These are phyloP conservation scores for Ustilago tritici DNA, from an alignment of 1,284 basidiomycete genomes.

Conservation along the genomic window DNA sequence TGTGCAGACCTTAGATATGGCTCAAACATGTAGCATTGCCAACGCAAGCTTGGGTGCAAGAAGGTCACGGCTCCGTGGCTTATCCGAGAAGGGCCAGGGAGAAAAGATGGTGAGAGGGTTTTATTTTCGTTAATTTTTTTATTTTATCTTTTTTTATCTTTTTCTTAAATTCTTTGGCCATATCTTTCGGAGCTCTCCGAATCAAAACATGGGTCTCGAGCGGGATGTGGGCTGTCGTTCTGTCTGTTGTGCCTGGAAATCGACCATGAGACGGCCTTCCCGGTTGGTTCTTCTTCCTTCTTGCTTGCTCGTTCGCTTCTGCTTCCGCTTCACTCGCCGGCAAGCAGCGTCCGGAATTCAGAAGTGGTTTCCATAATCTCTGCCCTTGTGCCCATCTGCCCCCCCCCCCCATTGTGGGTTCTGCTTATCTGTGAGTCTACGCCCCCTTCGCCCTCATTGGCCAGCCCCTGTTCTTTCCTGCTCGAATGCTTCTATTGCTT, in stretches of 20 bases:
- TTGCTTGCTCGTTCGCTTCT: not conserved
- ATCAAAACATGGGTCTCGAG: slow-evolving; percentile 5
- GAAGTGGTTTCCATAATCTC: not conserved
- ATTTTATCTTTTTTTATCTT: not conserved
- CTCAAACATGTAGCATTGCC: no score
- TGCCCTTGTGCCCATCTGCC: slow-evolving; percentile 1
- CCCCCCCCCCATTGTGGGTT: not conserved
- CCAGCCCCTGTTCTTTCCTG: not conserved
- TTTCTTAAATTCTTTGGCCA: not conserved
- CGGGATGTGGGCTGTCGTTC: slow-evolving; percentile 7
- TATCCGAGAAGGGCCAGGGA: not conserved
- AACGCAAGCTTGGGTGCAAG: not conserved
- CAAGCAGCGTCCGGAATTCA: not conserved
- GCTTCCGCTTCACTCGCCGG: not conserved
- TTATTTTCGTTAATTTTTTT: not conserved
- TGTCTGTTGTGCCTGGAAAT: not conserved
- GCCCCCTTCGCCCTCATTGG: not conserved
- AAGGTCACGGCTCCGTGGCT: not conserved
- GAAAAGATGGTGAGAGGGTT: not conserved
- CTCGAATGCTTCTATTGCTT: not conserved
- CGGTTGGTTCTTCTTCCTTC: not conserved
- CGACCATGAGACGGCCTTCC: not conserved
- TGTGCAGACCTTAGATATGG: not conserved
- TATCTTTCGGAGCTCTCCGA: slow-evolving; percentile 3
- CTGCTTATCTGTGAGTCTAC: not conserved